Conservation (phyloP, 371 early-diverging fungal genomes). For the Aphelidium insulamus region DNA sequence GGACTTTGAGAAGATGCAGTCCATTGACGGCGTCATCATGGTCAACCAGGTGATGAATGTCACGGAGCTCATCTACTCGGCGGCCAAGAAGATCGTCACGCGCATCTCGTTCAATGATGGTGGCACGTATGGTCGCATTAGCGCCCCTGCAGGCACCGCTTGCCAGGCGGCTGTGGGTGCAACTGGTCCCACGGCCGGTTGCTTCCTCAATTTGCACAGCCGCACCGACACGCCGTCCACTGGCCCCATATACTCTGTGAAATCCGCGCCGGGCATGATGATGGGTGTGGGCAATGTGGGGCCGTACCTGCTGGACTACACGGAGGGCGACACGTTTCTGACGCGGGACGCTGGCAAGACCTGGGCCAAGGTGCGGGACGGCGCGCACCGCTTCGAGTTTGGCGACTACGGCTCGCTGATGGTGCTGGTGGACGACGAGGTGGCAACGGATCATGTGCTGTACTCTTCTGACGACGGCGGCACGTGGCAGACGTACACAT, state of each 20-base stretch:
- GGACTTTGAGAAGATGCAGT: constrained; percentile 73
- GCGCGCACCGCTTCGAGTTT: constrained; percentile 41
- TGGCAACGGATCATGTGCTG: constrained; percentile 37
- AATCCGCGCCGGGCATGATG: constrained; percentile 56
- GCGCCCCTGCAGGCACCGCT: constrained; percentile 32
- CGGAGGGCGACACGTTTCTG: constrained; percentile 42
- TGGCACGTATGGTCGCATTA: constrained; percentile 36
- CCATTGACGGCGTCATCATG: constrained; percentile 58
- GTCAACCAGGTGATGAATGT: constrained; percentile 67
- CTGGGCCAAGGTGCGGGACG: constrained; percentile 36
- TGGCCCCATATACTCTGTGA: constrained; percentile 37
- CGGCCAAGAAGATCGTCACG: constrained; percentile 36
- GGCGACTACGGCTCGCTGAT: constrained; percentile 59
- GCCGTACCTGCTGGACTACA: constrained; percentile 24
- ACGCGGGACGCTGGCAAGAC: constrained; percentile 59
- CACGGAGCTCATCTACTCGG: constrained; percentile 22
- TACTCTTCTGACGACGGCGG: constrained; percentile 43
- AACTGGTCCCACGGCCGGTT: constrained; percentile 14
- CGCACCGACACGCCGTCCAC: constrained; percentile 35
- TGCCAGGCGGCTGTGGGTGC: constrained; percentile 7
- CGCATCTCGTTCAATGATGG: constrained; percentile 75
- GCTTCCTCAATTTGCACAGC: constrained; percentile 49
- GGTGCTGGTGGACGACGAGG: constrained; percentile 37
- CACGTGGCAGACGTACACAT: constrained; percentile 28
- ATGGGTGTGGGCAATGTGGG: constrained; percentile 83